phyloP scores from a whole-genome alignment of 108 stramenopile species.

The Conticribra weissflogii region DNA sequence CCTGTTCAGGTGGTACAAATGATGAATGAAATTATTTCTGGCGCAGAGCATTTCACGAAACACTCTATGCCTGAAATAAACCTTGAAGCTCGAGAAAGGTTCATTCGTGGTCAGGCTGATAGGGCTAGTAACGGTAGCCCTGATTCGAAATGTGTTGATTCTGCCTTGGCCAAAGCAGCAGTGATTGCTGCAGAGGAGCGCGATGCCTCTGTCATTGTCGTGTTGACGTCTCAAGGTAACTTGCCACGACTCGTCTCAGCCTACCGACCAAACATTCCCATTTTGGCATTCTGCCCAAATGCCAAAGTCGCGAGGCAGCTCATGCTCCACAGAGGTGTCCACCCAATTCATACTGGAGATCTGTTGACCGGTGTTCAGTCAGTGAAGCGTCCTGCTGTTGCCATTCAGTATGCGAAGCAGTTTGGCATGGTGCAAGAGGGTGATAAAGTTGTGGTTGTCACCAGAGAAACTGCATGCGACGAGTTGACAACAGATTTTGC shows the following conservation, averaged over 20 bases:
- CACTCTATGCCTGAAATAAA: conserved; percentile 38
- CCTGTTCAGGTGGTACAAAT: conserved; percentile 91
- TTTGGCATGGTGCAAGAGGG: conserved; percentile 74
- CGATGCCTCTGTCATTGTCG: conserved; percentile 86
- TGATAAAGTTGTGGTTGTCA: conserved; percentile 69
- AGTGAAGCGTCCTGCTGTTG: conserved; percentile 52
- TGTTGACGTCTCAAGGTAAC: conserved; percentile 76
- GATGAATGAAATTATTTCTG: conserved; percentile 90
- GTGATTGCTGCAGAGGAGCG: conserved; percentile 91
- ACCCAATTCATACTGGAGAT: conserved; percentile 71
- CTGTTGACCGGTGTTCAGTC: conserved; percentile 26
- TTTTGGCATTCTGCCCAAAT: conserved; percentile 77
- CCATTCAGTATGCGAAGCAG: conserved; percentile 64
- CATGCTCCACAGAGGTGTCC: conserved; percentile 79
- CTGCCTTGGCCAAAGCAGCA: conserved; percentile 90
- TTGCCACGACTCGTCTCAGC: conserved; percentile 69
- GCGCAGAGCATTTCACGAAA: conserved; percentile 70
- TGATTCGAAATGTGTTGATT: conserved; percentile 42
- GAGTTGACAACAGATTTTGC: conserved; percentile 47
- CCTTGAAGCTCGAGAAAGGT: conserved; percentile 41
- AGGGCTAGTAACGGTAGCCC: conserved; percentile 15
- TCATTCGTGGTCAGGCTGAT: conserved; percentile 36
- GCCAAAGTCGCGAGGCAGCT: conserved; percentile 81
- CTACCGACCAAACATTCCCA: conserved; percentile 77
- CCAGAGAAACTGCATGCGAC: conserved; percentile 47